These are phyloP conservation scores for Diaporthe humulicola DNA, from an alignment of 2,329 filamentous ascomycete genomes.

Conservation along the genomic window DNA sequence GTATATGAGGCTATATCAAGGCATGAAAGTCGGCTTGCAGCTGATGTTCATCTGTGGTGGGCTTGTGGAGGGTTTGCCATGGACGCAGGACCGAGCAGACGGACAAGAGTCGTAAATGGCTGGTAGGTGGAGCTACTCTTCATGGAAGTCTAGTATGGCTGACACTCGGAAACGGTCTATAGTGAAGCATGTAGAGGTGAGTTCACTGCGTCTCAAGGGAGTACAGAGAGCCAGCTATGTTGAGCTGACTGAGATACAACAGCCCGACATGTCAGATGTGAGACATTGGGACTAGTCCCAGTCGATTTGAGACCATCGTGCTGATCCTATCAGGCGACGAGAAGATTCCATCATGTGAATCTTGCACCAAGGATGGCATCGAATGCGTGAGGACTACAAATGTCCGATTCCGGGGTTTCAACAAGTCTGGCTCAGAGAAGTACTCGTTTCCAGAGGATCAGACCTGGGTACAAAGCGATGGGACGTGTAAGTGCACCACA, in stretches of 20 bases:
- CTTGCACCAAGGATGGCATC: constrained; percentile 14
- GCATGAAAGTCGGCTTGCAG: background rate
- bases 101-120: constrained; percentile 13
- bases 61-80: background rate
- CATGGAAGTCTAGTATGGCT: background rate
- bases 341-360: background rate
- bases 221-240: background rate
- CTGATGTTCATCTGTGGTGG: background rate
- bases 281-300: background rate
- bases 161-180: background rate
- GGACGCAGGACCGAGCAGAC: background rate
- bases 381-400: background rate
- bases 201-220: background rate
- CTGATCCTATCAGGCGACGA: background rate
- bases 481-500: background rate
- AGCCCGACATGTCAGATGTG: constrained; percentile 14
- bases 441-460: background rate
- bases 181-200: constrained; percentile 9
- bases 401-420: background rate
- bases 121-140: background rate
- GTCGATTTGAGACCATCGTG: too few relatives aligned
- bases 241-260: background rate
- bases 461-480: background rate
- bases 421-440: background rate
- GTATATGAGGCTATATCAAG: background rate